Evolutionary conservation across 345 rosid species (phyloP).

Genomic region (Turritis glabra): DNA sequence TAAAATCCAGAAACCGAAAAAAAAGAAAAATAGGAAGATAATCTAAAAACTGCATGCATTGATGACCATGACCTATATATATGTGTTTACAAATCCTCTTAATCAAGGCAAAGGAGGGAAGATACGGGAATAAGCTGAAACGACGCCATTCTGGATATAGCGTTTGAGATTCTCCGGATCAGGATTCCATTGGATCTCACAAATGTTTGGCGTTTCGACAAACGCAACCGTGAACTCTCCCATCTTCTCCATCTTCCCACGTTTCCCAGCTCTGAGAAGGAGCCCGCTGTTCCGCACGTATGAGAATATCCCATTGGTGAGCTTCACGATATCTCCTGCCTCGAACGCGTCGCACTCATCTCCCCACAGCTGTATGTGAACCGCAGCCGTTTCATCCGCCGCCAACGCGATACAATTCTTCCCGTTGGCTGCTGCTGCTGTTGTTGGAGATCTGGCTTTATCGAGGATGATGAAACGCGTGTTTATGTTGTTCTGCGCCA

Average conservation of each 20-base stretch:
- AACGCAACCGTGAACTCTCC: slow-evolving; percentile 67
- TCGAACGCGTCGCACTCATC: slow-evolving; percentile 69
- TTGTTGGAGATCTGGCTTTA: slow-evolving; percentile 38
- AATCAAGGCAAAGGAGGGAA: slow-evolving; percentile 50
- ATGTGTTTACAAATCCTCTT: background rate
- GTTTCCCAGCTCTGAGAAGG: slow-evolving; percentile 60
- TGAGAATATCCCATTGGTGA: slow-evolving; percentile 67
- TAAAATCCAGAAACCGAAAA: too few relatives aligned
- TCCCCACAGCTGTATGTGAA: slow-evolving; percentile 75
- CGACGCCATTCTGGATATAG: slow-evolving; percentile 52
- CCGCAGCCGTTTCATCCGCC: slow-evolving; percentile 74
- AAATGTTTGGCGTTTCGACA: slow-evolving; percentile 77
- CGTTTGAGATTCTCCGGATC: slow-evolving; percentile 49
- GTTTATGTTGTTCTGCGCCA: slow-evolving; percentile 72
- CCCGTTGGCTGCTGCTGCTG: slow-evolving; percentile 46
- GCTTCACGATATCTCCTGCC: slow-evolving; percentile 55
- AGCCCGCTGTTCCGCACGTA: slow-evolving; percentile 52
- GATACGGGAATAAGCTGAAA: slow-evolving; percentile 60
- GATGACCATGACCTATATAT: too few relatives aligned
- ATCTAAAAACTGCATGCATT: too few relatives aligned
- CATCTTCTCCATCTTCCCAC: slow-evolving; percentile 59
- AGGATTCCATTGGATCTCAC: slow-evolving; percentile 68
- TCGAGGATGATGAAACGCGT: slow-evolving; percentile 62
- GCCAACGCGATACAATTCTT: slow-evolving; percentile 61
- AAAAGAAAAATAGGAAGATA: too few relatives aligned